Conservation (phyloP, 257 asterid species). For the Galeopsis tetrahit region DNA sequence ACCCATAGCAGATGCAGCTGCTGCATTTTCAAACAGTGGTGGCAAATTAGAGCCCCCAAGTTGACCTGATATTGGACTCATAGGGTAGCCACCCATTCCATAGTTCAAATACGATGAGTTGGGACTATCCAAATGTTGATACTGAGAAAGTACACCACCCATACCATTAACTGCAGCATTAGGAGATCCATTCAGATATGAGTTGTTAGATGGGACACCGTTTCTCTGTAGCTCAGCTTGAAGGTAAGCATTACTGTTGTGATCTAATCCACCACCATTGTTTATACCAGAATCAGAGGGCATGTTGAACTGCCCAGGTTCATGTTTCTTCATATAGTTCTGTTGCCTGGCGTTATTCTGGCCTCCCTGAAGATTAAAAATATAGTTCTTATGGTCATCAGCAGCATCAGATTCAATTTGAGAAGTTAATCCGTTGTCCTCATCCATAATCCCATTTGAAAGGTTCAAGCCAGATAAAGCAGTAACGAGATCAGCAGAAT, state of each 20-base stretch:
- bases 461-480: conserved; percentile 86
- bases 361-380: conserved; percentile 62
- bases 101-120: conserved; percentile 66
- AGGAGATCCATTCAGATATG: conserved; percentile 66
- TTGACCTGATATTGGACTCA: conserved; percentile 76
- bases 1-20: conserved; percentile 84
- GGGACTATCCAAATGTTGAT: conserved; percentile 81
- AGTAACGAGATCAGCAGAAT: conserved; percentile 71
- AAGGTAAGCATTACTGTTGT: conserved; percentile 43
- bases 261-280: conserved; percentile 51
- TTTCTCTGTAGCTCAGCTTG: conserved; percentile 60
- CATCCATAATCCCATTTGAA: conserved; percentile 64
- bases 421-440: conserved; percentile 52
- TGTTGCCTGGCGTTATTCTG: conserved; percentile 65
- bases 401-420: conserved; percentile 51
- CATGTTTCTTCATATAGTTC: conserved; percentile 52
- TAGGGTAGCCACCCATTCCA: conserved; percentile 71
- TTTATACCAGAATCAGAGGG: conserved; percentile 48
- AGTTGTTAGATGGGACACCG: conserved; percentile 50
- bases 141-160: conserved; percentile 57
- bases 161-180: conserved; percentile 56
- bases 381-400: conserved; percentile 61
- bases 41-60: conserved; percentile 76
- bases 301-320: conserved; percentile 45
- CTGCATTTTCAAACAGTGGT: conserved; percentile 96